phyloP scores from a whole-genome alignment of 192 early-diverging fungal genomes.

The Backusella australiensis region DNA sequence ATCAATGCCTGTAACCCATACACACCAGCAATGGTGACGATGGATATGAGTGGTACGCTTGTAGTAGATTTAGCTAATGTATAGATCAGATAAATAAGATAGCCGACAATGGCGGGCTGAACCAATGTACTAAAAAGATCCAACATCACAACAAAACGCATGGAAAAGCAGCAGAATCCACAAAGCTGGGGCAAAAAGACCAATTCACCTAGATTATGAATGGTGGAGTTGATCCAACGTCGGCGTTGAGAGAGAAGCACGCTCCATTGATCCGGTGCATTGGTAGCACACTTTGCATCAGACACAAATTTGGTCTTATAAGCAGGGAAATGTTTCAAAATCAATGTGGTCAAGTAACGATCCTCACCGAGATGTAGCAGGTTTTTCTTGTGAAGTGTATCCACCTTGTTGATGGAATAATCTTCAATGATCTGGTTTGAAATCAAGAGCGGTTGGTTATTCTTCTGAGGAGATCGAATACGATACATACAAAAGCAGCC shows the following conservation, averaged over 20 bases:
- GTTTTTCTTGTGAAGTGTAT: conserved; percentile 99
- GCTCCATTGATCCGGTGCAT: conserved; percentile 88
- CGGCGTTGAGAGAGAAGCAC: conserved; percentile 96
- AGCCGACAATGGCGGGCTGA: conserved; percentile 86
- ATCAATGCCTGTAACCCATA: conserved; percentile 90
- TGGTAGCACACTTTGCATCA: conserved; percentile 90
- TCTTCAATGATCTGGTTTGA: conserved; percentile 86
- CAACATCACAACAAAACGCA: conserved; percentile 94
- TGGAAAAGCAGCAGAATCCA: conserved; percentile 95
- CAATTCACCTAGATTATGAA: conserved; percentile 96
- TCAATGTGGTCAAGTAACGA: conserved; percentile 89
- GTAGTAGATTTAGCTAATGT: conserved; percentile 48
- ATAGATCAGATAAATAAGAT: conserved; percentile 83
- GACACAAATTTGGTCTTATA: conserved; percentile 90
- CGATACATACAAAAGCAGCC: conserved; percentile 99
- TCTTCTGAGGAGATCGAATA: conserved; percentile 78
- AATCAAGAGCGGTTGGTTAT: conserved; percentile 83
- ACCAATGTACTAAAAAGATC: conserved; percentile 92
- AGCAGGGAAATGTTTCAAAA: conserved; percentile 97
- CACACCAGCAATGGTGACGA: conserved; percentile 79
- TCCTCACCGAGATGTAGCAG: conserved; percentile 97
- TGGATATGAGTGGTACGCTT: conserved; percentile 72
- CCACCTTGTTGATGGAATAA: conserved; percentile 92
- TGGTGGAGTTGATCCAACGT: conserved; percentile 99
- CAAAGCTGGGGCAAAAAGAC: conserved; percentile 91